Percentiles rank a stretch among this genome's conserved stretches.
Conservation (phyloP, 208 protist genomes). For the Balamuthia mandrillaris region DNA sequence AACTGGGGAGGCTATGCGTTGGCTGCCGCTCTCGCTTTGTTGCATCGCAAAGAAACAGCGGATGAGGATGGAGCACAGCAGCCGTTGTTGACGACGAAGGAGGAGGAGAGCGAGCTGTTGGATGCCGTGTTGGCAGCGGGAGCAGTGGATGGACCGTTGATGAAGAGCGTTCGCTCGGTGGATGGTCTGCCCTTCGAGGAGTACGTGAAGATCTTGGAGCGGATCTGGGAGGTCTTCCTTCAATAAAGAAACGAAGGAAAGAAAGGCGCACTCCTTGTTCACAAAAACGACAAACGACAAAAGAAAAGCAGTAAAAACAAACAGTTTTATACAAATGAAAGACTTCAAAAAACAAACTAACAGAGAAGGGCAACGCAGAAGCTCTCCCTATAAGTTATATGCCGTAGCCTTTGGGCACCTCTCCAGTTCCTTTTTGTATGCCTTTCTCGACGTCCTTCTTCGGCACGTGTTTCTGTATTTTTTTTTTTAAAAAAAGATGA, state of each 20-base stretch:
- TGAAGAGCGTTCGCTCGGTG: not conserved
- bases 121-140: conserved; percentile 12
- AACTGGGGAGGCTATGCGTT: conserved; percentile 42
- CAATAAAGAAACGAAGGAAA: no score
- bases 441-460: conserved; percentile 3
- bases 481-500: not conserved
- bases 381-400: no score
- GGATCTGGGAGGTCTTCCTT: not conserved
- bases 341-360: no score
- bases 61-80: not conserved
- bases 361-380: no score
- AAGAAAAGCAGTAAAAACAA: no score
- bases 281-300: no score
- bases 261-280: no score
- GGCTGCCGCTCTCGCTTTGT: not conserved
- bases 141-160: conserved; percentile 25
- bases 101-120: conserved; percentile 19
- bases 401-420: not conserved
- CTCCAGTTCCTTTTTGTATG: not conserved
- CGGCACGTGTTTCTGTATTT: not conserved
- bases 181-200: conserved; percentile 15
- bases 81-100: not conserved
- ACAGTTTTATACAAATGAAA: no score
- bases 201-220: not conserved
- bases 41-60: not conserved